These are phyloP conservation scores for Atalantia buxifolia DNA, from an alignment of 345 rosid species.

Conservation along the genomic window DNA sequence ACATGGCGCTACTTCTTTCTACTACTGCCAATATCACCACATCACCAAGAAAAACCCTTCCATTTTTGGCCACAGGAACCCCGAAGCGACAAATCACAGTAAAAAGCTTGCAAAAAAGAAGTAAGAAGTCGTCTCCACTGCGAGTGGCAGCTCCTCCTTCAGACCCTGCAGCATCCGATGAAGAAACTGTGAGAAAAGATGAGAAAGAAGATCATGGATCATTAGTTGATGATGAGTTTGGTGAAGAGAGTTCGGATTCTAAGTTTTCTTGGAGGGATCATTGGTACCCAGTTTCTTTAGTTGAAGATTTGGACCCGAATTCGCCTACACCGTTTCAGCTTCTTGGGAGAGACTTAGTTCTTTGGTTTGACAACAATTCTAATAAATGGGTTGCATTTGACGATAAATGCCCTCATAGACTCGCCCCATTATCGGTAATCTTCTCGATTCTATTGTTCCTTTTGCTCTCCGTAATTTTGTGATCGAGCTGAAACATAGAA, in stretches of 20 bases:
- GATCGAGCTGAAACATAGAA: neutral
- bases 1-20: slow-evolving; percentile 25
- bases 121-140: slow-evolving; percentile 22
- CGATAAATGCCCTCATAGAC: slow-evolving; percentile 92
- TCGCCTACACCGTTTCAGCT: slow-evolving; percentile 89
- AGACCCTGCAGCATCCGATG: slow-evolving; percentile 29
- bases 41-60: slow-evolving; percentile 3
- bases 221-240: slow-evolving; percentile 43
- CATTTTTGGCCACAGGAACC: slow-evolving; percentile 18
- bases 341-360: slow-evolving; percentile 86
- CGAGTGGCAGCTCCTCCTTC: slow-evolving; percentile 66
- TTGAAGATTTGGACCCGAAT: slow-evolving; percentile 79
- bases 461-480: neutral
- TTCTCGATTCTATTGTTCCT: slow-evolving; percentile 2
- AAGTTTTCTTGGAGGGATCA: slow-evolving; percentile 94
- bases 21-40: slow-evolving; percentile 17
- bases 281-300: slow-evolving; percentile 92
- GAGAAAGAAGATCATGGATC: slow-evolving; percentile 27
- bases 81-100: slow-evolving; percentile 14
- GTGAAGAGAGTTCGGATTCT: slow-evolving; percentile 48
- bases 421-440: slow-evolving; percentile 88
- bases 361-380: slow-evolving; percentile 69
- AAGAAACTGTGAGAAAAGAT: slow-evolving; percentile 15
- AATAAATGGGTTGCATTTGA: slow-evolving; percentile 89
- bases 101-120: neutral